Evolutionary conservation across 2,329 filamentous ascomycete species (phyloP), one percentile per base, ranked within the genome.

Genomic region (Ophiostoma ips): DNA sequence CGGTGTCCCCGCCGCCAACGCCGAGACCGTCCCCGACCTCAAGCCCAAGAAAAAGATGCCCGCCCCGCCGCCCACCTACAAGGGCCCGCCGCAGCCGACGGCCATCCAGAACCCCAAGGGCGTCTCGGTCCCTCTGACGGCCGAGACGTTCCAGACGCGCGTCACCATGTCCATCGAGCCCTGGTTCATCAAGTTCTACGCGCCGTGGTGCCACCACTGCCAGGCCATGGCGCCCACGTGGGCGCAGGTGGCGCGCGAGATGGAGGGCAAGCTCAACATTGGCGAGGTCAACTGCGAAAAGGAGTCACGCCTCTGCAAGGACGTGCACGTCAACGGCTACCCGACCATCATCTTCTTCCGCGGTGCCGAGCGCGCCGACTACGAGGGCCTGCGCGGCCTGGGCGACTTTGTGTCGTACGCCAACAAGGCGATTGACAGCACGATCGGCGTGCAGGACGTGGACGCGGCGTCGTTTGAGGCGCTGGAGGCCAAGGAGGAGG

Each of bases 181-280:
- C 6, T 98, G 92, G 92, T 95, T 98, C 62, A 81, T 98, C 72
- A 98, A 98, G 66, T 96, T 98, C 64, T 96, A 95, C 64, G 89
- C 87, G 16, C 94, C 92, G 6, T 96, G 90, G 92, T 98, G 92
- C 65, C 80, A 82, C 58, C 92, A 98, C 67, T 98, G 94, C 66
- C 86, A 95, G 67, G 86, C 86, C 35, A 80, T 98, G 75, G 87
- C 84, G 34, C 85, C 92, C 3, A 88, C 81, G 56, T 98, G 92
- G 92, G 72, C 80, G 54, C 84, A 90, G 60, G 79, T 98, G 66
- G 85, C 85, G 41, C 88, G 89, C 63, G 87, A 90, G 61, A 92
- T 95, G 86, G 79, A 88, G 65, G 85, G 84, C 40, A 81, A 79
- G 56, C 77, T 98, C 52, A 95, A 96, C 62, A 74, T 98, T 60